A percentile compares a stretch with the other conserved stretches of the same genome.
phyloP scores from a whole-genome alignment of 2,329 filamentous ascomycete genomes.

The Claviceps pusilla region DNA sequence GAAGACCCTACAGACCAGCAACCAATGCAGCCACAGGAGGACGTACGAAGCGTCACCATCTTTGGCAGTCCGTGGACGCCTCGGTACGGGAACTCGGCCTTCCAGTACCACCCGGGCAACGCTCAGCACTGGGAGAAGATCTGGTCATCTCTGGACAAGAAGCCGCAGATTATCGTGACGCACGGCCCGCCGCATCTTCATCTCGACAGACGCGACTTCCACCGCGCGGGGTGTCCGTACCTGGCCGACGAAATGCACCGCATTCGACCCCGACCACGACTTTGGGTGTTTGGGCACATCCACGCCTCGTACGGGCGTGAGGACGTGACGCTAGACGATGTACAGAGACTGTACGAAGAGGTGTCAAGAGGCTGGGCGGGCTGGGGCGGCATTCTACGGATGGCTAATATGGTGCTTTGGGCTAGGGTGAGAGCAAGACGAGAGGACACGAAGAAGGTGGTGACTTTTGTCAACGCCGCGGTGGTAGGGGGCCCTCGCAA shows the following conservation, averaged over 20 bases:
- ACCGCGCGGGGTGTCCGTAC: constrained; percentile 11
- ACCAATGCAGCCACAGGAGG: neutral
- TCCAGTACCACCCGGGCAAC: constrained; percentile 11
- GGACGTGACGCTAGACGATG: constrained; percentile 8
- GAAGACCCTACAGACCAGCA: neutral
- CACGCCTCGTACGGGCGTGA: constrained; percentile 11
- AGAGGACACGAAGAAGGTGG: neutral
- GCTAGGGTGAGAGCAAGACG: neutral
- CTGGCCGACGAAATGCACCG: constrained; percentile 9
- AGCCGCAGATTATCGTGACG: constrained; percentile 11
- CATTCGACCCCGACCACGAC: constrained; percentile 8
- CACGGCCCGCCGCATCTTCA: constrained; percentile 14
- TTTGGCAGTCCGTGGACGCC: constrained; percentile 14
- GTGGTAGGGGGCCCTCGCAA: constrained; percentile 6
- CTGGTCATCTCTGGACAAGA: neutral
- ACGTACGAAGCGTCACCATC: constrained; percentile 5
- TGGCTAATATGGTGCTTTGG: constrained; percentile 7
- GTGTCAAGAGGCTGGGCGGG: constrained; percentile 10
- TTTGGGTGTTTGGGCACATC: constrained; percentile 14
- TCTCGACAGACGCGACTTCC: constrained; percentile 12
- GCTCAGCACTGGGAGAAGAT: constrained; percentile 6
- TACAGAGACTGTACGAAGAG: constrained; percentile 9
- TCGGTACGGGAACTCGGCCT: constrained; percentile 11
- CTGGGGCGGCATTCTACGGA: constrained; percentile 8
- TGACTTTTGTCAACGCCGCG: constrained; percentile 8